Evolutionary conservation across 1,284 basidiomycete genomes (phyloP).

Genomic region (Austropuccinia psidii): DNA sequence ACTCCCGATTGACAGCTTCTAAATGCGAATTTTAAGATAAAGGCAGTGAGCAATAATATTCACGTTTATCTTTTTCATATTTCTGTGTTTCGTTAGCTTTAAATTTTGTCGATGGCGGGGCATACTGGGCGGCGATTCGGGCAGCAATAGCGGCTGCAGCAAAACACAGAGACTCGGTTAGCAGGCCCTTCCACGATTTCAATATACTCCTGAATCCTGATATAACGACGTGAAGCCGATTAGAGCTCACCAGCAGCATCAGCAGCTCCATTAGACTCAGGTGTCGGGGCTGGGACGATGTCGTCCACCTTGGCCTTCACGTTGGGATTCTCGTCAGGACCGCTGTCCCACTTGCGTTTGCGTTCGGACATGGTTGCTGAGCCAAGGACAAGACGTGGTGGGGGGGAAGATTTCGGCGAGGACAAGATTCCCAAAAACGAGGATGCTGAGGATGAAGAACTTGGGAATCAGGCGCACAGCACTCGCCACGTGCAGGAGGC

Average conservation of each 20-base stretch:
- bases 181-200: neutral
- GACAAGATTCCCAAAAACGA: too few species aligned
- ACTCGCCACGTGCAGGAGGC: too few species aligned
- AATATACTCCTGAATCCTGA: neutral
- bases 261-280: constrained; percentile 8
- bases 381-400: too few species aligned
- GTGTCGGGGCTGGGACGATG: neutral
- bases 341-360: constrained; percentile 37
- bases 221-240: neutral
- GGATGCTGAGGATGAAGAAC: too few species aligned
- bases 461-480: too few species aligned
- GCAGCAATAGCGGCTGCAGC: constrained; percentile 31
- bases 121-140: constrained; percentile 35
- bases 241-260: constrained; percentile 29
- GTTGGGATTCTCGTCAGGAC: constrained; percentile 20
- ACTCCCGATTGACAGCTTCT: too few species aligned
- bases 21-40: too few species aligned
- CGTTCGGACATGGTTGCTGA: constrained; percentile 30
- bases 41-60: neutral
- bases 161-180: neutral
- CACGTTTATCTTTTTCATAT: constrained; percentile 37
- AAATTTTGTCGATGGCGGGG: constrained; percentile 7
- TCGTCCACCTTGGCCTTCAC: constrained; percentile 8
- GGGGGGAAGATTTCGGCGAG: too few species aligned
- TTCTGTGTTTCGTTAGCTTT: constrained; percentile 28